phyloP scores from a whole-genome alignment of 768 basidiomycete species.

The Tylopilus cervinicoccineus region DNA sequence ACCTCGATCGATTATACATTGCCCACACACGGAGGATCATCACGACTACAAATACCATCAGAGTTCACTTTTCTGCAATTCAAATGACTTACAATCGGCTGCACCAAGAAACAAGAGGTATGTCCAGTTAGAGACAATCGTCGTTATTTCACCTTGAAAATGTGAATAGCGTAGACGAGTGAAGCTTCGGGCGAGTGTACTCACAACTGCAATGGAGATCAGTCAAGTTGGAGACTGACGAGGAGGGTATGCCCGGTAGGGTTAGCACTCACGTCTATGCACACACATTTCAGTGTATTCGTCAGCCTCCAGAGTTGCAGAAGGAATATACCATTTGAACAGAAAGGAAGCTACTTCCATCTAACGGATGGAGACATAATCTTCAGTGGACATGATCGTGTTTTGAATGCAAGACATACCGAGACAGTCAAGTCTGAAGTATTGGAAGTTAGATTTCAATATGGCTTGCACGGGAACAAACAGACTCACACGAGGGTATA shows the following conservation, averaged over 20 bases:
- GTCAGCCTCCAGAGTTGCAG: no score
- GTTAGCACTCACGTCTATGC: background rate
- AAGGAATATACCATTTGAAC: background rate
- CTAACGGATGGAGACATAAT: no score
- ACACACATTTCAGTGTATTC: background rate
- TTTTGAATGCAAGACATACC: background rate
- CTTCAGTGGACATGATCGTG: no score
- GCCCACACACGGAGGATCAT: conserved; percentile 1
- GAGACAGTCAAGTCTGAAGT: background rate
- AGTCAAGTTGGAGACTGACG: background rate
- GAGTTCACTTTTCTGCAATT: no score
- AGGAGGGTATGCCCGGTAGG: no score
- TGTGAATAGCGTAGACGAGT: background rate
- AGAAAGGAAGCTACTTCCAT: background rate
- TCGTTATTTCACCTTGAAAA: conserved; percentile 1
- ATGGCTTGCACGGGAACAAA: background rate
- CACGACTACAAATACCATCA: background rate
- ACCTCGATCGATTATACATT: conserved; percentile 1
- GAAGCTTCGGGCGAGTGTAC: background rate
- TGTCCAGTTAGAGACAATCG: background rate
- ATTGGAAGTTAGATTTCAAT: background rate
- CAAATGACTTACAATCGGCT: background rate
- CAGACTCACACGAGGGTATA: conserved; percentile 1
- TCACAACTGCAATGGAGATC: background rate
- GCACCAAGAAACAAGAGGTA: background rate